Evolutionary conservation across 176 grass and related monocot species (phyloP).

Genomic region (Oryza glaberrima): DNA sequence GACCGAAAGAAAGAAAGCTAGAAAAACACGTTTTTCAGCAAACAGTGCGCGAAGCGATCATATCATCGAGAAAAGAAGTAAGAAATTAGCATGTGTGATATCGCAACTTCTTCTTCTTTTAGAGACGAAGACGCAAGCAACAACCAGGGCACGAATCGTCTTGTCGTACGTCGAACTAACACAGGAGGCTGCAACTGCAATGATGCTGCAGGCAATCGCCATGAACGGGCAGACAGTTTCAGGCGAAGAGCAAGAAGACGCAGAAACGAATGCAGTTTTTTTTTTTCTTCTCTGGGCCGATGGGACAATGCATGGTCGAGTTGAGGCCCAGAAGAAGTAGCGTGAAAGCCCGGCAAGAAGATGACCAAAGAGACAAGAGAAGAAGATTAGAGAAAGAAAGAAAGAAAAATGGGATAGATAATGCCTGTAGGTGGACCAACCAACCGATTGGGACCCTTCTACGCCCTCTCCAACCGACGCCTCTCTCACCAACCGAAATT

Average conservation of each 20-base stretch:
- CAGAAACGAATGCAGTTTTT: not conserved
- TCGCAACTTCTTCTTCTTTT: not conserved
- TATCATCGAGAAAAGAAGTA: not conserved
- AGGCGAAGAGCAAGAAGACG: not conserved
- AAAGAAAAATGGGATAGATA: constrained; percentile 32
- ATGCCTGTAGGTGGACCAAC: constrained; percentile 78
- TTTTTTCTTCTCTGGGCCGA: constrained; percentile 15
- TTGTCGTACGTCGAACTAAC: not conserved
- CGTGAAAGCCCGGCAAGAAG: constrained; percentile 57
- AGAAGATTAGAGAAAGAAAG: not conserved
- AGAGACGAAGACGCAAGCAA: not conserved
- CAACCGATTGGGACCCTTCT: constrained; percentile 41
- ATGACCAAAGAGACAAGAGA: not conserved
- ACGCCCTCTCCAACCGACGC: constrained; percentile 43
- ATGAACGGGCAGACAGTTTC: not conserved
- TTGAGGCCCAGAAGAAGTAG: constrained; percentile 34
- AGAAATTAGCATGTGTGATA: not conserved
- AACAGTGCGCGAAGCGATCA: not conserved
- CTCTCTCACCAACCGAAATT: constrained; percentile 58
- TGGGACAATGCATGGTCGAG: not conserved
- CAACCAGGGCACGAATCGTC: not conserved
- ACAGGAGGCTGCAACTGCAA: constrained; percentile 1
- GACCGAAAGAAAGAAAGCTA: not conserved
- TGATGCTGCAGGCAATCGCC: not conserved
- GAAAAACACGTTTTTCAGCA: not conserved